Percentiles rank a stretch among this genome's conserved stretches.
These are phyloP conservation scores for Annulohypoxylon moriforme DNA, from an alignment of 495 filamentous ascomycete species.

Conservation along the genomic window DNA sequence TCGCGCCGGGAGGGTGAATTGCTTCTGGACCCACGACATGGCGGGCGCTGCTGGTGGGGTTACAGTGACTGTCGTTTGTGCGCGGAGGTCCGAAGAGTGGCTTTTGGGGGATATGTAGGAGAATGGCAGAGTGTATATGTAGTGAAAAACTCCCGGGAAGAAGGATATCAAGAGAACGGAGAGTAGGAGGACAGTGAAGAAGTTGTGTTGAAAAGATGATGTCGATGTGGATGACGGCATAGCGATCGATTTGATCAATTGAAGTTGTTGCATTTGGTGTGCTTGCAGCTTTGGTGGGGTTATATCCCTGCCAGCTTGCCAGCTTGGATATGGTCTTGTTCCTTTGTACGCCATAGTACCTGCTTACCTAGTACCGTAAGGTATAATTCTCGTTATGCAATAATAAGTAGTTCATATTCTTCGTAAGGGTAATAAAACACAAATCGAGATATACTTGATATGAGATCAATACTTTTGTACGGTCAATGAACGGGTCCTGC, in stretches of 20 bases:
- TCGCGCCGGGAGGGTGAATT: conserved; percentile 76
- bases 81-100: conserved; percentile 32
- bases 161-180: conserved; percentile 62
- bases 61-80: conserved; percentile 22
- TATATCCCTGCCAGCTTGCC: not conserved
- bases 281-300: conserved; percentile 41
- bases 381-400: conserved; percentile 30
- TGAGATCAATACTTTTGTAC: not conserved
- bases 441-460: not conserved
- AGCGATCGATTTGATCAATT: conserved; percentile 10
- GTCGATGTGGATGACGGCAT: conserved; percentile 48
- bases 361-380: no score
- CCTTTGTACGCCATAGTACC: not conserved
- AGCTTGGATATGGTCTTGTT: not conserved
- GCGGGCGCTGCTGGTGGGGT: conserved; percentile 41
- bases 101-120: conserved; percentile 43
- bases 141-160: conserved; percentile 66
- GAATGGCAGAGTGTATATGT: conserved; percentile 58
- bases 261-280: conserved; percentile 8
- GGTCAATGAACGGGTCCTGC: not conserved
- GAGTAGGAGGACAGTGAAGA: conserved; percentile 60
- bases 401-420: conserved; percentile 2
- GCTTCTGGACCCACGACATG: conserved; percentile 85
- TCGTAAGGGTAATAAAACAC: not conserved
- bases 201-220: conserved; percentile 39